A percentile compares a stretch with the other conserved stretches of the same genome.
These are phyloP conservation scores for Carallia brachiata DNA, from an alignment of 345 rosid genomes.

Conservation along the genomic window DNA sequence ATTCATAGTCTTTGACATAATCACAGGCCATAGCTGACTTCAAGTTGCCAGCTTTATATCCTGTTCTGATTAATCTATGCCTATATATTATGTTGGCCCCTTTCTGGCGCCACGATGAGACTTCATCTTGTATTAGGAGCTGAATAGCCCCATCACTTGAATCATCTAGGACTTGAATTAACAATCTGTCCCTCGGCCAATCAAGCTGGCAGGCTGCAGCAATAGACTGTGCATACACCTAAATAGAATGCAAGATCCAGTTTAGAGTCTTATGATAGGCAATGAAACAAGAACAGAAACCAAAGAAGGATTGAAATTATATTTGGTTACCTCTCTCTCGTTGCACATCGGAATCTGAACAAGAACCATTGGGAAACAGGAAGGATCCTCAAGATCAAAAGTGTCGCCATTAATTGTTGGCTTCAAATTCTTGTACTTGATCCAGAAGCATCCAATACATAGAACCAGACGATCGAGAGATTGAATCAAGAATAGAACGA, in stretches of 20 bases:
- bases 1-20: constrained; percentile 74
- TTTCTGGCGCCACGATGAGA: constrained; percentile 58
- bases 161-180: constrained; percentile 88
- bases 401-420: constrained; percentile 47
- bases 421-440: constrained; percentile 62
- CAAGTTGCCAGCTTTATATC: constrained; percentile 92
- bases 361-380: constrained; percentile 77
- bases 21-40: constrained; percentile 91
- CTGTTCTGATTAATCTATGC: constrained; percentile 80
- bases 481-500: constrained; percentile 71
- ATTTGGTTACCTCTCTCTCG: constrained; percentile 66
- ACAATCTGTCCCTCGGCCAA: constrained; percentile 81
- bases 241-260: not conserved
- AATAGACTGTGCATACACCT: constrained; percentile 84
- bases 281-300: not conserved
- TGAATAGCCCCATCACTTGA: constrained; percentile 68
- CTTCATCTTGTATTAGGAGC: constrained; percentile 74
- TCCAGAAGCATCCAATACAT: constrained; percentile 86
- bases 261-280: not conserved
- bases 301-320: not conserved
- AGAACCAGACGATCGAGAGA: constrained; percentile 75
- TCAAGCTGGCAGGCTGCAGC: constrained; percentile 79
- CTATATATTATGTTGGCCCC: constrained; percentile 81
- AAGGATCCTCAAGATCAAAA: constrained; percentile 57
- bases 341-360: constrained; percentile 99